A percentile compares a stretch with the other conserved stretches of the same genome.
Evolutionary conservation across 2,329 filamentous ascomycete species (phyloP).

Genomic region (Amauroascus verrucosus): DNA sequence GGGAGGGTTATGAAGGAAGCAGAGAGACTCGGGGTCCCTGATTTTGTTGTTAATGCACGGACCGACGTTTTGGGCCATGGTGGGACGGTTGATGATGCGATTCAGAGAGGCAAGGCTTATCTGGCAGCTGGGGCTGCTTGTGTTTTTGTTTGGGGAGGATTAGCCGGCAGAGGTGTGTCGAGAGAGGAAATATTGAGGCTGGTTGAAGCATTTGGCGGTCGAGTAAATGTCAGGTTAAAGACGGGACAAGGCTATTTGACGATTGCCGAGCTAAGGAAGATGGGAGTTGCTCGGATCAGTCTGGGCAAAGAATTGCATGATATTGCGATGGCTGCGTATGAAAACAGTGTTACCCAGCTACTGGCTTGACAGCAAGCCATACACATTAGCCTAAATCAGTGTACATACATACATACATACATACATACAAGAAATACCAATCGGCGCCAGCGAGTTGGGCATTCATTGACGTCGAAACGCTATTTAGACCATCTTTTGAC

Average conservation of each 20-base stretch:
- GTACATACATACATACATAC: background rate
- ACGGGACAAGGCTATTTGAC: conserved; percentile 12
- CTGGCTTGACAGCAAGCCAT: too few species aligned
- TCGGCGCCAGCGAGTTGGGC: too few species aligned
- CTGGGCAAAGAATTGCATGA: conserved; percentile 13
- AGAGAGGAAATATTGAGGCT: too few species aligned
- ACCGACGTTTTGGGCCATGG: conserved; percentile 41
- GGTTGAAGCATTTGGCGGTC: too few species aligned
- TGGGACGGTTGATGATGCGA: conserved; percentile 35
- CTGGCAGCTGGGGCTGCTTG: too few species aligned
- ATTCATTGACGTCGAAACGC: too few species aligned
- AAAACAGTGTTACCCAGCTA: background rate
- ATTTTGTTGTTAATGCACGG: conserved; percentile 46
- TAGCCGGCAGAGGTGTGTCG: too few species aligned
- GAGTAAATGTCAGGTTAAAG: conserved; percentile 22
- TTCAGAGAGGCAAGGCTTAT: conserved; percentile 43
- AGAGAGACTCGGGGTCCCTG: conserved; percentile 30
- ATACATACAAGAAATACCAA: too few species aligned
- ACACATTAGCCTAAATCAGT: background rate
- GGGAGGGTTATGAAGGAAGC: conserved; percentile 36
- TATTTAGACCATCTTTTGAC: too few species aligned
- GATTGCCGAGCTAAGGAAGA: conserved; percentile 10
- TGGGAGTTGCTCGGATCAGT: conserved; percentile 13
- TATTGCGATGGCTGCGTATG: conserved; percentile 14
- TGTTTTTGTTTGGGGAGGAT: too few species aligned